A percentile compares a stretch with the other conserved stretches of the same genome.
phyloP scores from a whole-genome alignment of 768 basidiomycete species.

The Psilocybe tampanensis region DNA sequence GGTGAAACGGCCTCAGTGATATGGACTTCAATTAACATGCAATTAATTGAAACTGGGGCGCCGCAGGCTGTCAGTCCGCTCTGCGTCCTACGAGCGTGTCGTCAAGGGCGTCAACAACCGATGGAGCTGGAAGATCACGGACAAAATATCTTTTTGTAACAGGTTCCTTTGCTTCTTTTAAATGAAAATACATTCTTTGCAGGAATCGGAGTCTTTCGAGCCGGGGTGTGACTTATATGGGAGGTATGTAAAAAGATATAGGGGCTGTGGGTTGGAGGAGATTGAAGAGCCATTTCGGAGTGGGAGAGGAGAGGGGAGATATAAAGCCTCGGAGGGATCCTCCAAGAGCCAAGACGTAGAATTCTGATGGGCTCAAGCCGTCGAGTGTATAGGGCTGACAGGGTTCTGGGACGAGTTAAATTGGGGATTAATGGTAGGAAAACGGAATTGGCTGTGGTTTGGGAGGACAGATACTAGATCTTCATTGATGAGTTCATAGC shows the following conservation, averaged over 20 bases:
- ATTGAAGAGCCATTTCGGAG: not conserved
- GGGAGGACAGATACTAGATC: not conserved
- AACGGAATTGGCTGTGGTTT: not conserved
- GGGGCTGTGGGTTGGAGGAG: not conserved
- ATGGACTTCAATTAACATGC: too few relatives aligned
- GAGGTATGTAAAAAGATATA: not conserved
- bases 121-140: not conserved
- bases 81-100: not conserved
- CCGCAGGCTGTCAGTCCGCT: not conserved
- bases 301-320: not conserved
- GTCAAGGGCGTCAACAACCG: not conserved
- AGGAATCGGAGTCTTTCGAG: not conserved
- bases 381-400: not conserved
- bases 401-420: not conserved
- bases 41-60: not conserved
- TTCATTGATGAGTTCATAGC: slow-evolving; percentile 3
- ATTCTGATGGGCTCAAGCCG: not conserved
- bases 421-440: not conserved
- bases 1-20: too few relatives aligned
- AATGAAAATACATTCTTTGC: not conserved
- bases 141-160: not conserved
- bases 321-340: not conserved
- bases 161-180: not conserved
- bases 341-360: not conserved
- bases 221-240: not conserved